Conservation (phyloP, 176 grass and related monocot species). For the Elymus sibiricus region DNA sequence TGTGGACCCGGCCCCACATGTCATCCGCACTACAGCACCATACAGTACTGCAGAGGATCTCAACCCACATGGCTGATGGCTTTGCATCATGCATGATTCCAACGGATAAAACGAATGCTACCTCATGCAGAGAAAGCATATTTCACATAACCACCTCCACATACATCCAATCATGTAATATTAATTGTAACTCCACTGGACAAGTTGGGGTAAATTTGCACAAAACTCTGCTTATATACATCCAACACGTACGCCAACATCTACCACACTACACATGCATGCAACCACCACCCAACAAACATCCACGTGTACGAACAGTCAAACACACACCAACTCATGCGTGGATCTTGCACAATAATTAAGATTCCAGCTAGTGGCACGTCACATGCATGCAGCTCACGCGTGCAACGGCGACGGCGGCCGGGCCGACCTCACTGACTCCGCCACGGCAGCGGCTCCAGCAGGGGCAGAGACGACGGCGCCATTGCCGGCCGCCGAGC, state of each 20-base stretch:
- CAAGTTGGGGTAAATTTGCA: conserved; percentile 14
- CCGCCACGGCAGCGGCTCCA: neutral
- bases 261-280: conserved; percentile 9
- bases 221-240: neutral
- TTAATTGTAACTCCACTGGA: neutral
- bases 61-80: too few relatives aligned
- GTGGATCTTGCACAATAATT: neutral
- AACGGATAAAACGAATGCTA: neutral
- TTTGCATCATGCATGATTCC: neutral
- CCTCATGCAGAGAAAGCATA: neutral
- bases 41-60: too few relatives aligned
- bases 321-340: conserved; percentile 2
- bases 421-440: neutral
- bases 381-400: conserved; percentile 13
- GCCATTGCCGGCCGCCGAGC: conserved; percentile 46
- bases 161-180: too few relatives aligned
- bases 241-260: conserved; percentile 13
- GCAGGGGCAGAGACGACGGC: neutral
- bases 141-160: neutral
- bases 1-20: too few relatives aligned
- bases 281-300: conserved; percentile 8
- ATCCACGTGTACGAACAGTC: conserved; percentile 21
- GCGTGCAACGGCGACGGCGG: conserved; percentile 7
- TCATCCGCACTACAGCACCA: too few relatives aligned
- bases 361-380: conserved; percentile 24